Percentiles rank a stretch among this genome's conserved stretches.
Evolutionary conservation across 768 basidiomycete species (phyloP).

Genomic region (Leccinum subtestaceum): DNA sequence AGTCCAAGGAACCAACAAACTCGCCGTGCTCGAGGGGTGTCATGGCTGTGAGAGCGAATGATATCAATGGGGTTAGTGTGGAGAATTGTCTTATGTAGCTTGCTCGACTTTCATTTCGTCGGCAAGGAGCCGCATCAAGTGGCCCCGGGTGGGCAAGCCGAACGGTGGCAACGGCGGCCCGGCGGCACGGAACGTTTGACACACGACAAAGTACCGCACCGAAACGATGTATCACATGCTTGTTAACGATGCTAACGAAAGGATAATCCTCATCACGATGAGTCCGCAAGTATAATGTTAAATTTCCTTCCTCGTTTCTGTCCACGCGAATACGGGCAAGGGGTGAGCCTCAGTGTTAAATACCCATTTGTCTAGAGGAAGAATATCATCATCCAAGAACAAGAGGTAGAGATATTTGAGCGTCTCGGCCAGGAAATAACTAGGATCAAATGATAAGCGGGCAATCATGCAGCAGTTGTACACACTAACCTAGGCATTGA

Average conservation of each 20-base stretch:
- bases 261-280: background rate
- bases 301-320: slow-evolving; percentile 43
- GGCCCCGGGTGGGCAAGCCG: too few species aligned
- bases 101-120: background rate
- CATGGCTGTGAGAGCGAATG: slow-evolving; percentile 24
- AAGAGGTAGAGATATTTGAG: slow-evolving; percentile 74
- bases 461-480: background rate
- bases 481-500: slow-evolving; percentile 70
- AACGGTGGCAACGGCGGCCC: background rate
- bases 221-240: background rate
- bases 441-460: slow-evolving; percentile 10
- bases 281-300: slow-evolving; percentile 19
- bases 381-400: slow-evolving; percentile 60
- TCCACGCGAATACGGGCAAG: slow-evolving; percentile 69
- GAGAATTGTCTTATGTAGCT: slow-evolving; percentile 14
- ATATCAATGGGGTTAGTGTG: background rate
- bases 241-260: background rate
- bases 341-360: slow-evolving; percentile 79
- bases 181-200: background rate
- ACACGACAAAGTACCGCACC: background rate
- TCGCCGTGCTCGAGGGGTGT: slow-evolving; percentile 56
- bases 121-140: background rate
- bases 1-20: slow-evolving; percentile 91
- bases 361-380: slow-evolving; percentile 55
- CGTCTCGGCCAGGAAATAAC: slow-evolving; percentile 57